Evolutionary conservation across 352 stramenopile genomes (phyloP).

Genomic region (Elongisporangium prolatum): DNA sequence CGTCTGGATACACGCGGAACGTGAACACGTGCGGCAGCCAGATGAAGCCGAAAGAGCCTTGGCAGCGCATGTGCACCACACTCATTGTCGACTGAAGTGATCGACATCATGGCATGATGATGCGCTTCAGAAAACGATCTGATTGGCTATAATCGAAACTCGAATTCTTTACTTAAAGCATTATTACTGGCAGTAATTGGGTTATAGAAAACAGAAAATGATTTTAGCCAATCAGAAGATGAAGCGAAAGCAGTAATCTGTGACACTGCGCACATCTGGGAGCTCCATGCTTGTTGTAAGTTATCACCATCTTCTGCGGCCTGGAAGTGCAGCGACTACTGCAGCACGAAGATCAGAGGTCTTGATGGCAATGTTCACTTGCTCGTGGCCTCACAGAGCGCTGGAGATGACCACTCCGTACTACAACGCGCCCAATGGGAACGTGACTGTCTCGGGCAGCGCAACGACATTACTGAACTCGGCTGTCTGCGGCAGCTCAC

Average conservation of each 20-base stretch:
- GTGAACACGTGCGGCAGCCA: conserved; percentile 21
- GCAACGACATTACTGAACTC: neutral
- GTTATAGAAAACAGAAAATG: neutral
- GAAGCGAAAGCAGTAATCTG: neutral
- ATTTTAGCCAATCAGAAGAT: neutral
- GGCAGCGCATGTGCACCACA: conserved; percentile 22
- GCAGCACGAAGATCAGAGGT: neutral
- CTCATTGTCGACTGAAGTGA: neutral
- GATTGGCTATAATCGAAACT: neutral
- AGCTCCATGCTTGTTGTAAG: neutral
- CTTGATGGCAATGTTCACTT: neutral
- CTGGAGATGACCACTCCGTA: neutral
- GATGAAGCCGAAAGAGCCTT: conserved; percentile 32
- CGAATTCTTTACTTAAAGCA: neutral
- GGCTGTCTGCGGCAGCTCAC: neutral
- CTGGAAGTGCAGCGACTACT: neutral
- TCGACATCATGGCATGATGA: neutral
- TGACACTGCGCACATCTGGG: neutral
- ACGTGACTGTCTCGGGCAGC: neutral
- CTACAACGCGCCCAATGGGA: neutral
- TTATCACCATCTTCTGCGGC: neutral
- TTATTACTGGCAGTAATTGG: neutral
- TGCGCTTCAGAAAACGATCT: neutral
- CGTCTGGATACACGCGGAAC: conserved; percentile 30
- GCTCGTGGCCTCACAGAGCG: neutral